These are phyloP conservation scores for Musa beccarii DNA, from an alignment of 176 grass and related monocot species.

Conservation along the genomic window DNA sequence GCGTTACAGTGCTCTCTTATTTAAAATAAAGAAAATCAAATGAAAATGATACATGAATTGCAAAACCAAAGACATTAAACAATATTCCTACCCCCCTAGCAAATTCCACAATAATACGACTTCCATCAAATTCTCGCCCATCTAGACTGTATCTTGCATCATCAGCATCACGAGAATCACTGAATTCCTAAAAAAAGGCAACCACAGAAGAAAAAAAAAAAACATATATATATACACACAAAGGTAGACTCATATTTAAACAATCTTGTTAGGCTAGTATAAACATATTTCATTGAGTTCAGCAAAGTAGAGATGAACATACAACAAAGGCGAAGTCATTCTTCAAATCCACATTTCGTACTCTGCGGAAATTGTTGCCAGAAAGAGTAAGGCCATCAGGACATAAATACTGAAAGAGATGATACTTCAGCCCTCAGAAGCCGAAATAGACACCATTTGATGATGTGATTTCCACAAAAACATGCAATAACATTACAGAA, in stretches of 20 bases:
- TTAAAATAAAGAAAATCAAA: neutral
- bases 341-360: conserved; percentile 99
- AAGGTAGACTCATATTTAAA: neutral
- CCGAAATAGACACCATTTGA: conserved; percentile 19
- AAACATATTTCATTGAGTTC: neutral
- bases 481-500: conserved; percentile 76
- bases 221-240: no score
- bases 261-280: conserved; percentile 4
- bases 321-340: conserved; percentile 98
- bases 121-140: conserved; percentile 91
- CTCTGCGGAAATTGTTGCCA: conserved; percentile 93
- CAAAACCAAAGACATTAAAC: neutral
- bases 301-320: conserved; percentile 25
- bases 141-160: conserved; percentile 84
- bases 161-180: conserved; percentile 87
- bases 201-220: neutral
- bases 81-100: conserved; percentile 66
- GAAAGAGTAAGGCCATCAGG: conserved; percentile 69
- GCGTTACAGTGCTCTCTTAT: neutral
- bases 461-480: conserved; percentile 44
- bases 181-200: conserved; percentile 59
- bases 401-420: conserved; percentile 44
- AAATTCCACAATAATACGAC: conserved; percentile 82
- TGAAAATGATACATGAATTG: neutral
- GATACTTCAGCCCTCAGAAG: conserved; percentile 27